Conservation (phyloP, 352 stramenopile species). For the Globisporangium echinulatum region DNA sequence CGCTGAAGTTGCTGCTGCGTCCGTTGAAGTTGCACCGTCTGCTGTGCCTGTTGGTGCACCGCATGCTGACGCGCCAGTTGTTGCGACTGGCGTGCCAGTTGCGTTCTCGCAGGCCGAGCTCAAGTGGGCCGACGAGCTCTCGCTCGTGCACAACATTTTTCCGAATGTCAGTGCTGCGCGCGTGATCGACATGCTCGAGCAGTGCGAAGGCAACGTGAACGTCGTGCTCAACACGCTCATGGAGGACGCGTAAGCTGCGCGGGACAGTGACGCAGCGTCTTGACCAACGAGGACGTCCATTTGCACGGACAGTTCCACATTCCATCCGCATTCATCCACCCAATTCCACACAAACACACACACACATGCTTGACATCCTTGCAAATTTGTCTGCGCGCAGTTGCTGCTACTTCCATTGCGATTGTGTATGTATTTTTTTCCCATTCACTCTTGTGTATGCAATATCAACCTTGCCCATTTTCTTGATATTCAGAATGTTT, state of each 20-base stretch:
- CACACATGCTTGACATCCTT: too few relatives aligned
- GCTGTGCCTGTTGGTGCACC: conserved; percentile 8
- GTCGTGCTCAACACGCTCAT: conserved; percentile 75
- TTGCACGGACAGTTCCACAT: neutral
- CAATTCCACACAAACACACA: too few relatives aligned
- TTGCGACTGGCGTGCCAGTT: conserved; percentile 13
- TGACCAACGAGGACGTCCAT: too few relatives aligned
- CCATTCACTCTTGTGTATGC: too few relatives aligned
- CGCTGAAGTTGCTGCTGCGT: neutral
- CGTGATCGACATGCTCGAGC: conserved; percentile 57
- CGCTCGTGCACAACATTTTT: conserved; percentile 54
- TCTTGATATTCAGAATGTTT: too few relatives aligned
- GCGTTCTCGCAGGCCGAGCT: conserved; percentile 57
- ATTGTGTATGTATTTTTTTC: too few relatives aligned
- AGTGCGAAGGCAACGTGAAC: conserved; percentile 58
- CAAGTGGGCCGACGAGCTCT: conserved; percentile 68
- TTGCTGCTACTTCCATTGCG: too few relatives aligned
- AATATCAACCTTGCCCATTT: too few relatives aligned
- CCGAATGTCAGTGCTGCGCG: conserved; percentile 39
- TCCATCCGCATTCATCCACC: neutral
- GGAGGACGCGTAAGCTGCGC: conserved; percentile 23
- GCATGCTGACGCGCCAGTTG: neutral
- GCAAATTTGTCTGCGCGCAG: too few relatives aligned
- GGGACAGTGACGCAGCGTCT: too few relatives aligned
- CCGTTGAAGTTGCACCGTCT: neutral